Conservation (phyloP, 768 basidiomycete species). For the Suillus cothurnatus region DNA sequence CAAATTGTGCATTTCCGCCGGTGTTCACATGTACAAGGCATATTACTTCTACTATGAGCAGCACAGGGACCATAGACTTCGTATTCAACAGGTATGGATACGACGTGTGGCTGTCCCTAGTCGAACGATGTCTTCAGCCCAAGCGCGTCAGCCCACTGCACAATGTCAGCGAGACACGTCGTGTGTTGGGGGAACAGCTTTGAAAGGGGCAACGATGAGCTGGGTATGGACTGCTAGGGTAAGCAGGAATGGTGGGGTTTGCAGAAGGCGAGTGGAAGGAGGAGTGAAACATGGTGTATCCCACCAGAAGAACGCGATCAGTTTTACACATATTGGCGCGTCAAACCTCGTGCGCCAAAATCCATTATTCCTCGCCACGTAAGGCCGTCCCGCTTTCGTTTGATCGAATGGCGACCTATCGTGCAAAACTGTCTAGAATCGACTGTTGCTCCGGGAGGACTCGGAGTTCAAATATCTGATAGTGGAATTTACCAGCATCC, state of each 20-base stretch:
- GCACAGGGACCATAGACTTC: constrained; percentile 69
- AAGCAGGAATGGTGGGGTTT: constrained; percentile 73
- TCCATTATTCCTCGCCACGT: constrained; percentile 89
- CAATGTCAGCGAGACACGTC: constrained; percentile 73
- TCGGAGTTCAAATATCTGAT: constrained; percentile 70
- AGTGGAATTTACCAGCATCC: constrained; percentile 52
- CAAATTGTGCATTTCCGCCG: constrained; percentile 34
- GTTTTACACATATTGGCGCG: constrained; percentile 94
- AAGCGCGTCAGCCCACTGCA: constrained; percentile 62
- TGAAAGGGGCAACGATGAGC: constrained; percentile 75
- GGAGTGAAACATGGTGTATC: constrained; percentile 18
- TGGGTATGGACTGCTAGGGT: constrained; percentile 91
- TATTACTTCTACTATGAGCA: constrained; percentile 65
- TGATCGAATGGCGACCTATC: constrained; percentile 74
- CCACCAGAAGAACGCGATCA: constrained; percentile 53
- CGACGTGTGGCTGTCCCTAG: constrained; percentile 54
- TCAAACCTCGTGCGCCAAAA: constrained; percentile 81
- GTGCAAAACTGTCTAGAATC: constrained; percentile 57
- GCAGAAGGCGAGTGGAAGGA: constrained; percentile 11
- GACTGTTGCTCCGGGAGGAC: constrained; percentile 36
- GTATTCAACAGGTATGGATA: constrained; percentile 74
- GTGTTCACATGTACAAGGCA: constrained; percentile 31
- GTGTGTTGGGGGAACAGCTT: constrained; percentile 64
- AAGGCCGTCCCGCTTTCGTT: constrained; percentile 62
- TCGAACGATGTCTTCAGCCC: constrained; percentile 75